Percentiles rank a stretch among this genome's conserved stretches.
Evolutionary conservation across 257 asterid species (phyloP).

Genomic region (Scutellaria minor): DNA sequence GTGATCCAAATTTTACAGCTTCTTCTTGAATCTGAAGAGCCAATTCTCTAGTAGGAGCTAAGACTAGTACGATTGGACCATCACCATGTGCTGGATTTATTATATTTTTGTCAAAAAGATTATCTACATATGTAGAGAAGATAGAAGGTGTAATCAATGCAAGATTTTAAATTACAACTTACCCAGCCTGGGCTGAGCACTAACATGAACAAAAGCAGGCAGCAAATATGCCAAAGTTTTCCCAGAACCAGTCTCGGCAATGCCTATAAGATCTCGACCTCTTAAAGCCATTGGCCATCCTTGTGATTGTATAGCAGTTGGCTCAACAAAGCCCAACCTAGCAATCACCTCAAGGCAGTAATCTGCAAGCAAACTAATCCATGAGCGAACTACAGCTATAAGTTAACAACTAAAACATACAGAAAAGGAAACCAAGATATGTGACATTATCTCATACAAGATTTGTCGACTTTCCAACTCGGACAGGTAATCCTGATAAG

Average conservation of each 20-base stretch:
- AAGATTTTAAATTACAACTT: constrained; percentile 33
- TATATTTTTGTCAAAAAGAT: constrained; percentile 16
- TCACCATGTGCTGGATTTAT: constrained; percentile 69
- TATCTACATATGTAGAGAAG: neutral
- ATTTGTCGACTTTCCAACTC: neutral
- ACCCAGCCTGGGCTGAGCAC: constrained; percentile 89
- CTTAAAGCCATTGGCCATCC: constrained; percentile 98
- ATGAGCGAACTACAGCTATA: constrained; percentile 32
- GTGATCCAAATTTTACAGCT: constrained; percentile 79
- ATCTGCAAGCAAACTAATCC: constrained; percentile 48
- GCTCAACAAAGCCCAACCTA: constrained; percentile 81
- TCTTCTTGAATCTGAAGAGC: constrained; percentile 94
- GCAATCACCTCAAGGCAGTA: constrained; percentile 83
- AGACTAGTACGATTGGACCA: constrained; percentile 82
- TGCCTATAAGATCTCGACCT: constrained; percentile 90
- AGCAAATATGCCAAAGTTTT: constrained; percentile 84
- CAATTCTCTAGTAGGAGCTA: constrained; percentile 94
- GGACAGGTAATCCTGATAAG: constrained; percentile 17
- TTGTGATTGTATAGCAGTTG: constrained; percentile 91
- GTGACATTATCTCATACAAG: neutral
- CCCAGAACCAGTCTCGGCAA: constrained; percentile 98
- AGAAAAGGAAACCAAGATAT: constrained; percentile 12
- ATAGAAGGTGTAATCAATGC: constrained; percentile 8
- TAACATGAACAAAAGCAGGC: constrained; percentile 87
- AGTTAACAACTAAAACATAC: neutral